Base-by-base conservation (phyloP, 768 basidiomycete species). In the Gymnopilus junonius region DNA sequence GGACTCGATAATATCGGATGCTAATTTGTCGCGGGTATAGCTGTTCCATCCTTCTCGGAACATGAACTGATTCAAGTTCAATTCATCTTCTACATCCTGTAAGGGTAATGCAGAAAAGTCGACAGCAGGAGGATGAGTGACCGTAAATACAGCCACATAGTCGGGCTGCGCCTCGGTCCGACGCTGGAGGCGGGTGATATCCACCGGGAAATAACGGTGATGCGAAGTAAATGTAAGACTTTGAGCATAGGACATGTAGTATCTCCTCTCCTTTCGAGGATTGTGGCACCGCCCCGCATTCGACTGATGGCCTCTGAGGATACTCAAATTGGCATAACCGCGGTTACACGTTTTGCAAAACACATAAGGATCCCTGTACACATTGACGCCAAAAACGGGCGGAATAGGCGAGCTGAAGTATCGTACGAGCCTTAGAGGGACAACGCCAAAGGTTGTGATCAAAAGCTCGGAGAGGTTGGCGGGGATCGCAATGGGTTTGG, bases 61-160 rank as follows among this genome's bases (percentile, higher is more conserved):
- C 6, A 67, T 34, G 50, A 67, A 67, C 8, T 32, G 29, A 0
- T 54, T 35, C 20, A 62, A 57, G 43, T 65, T 67, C 6, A 50
- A 56, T 7, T 23, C 10, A 40, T 67, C 58, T 7, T 61, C 61
- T 0, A 31, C 48, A 5, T 23, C 43, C 17, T n/a, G 21, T 0
- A 67, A 11, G 7, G 66, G 60, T 17, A 65, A 17, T 4, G 29
- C 29, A 2, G 56, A 32, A 29, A 45, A 65, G 34, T 67, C 57
- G 8, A 31, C 1, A 1, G 54, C 20, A 0, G 51, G 62, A 12
- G 58, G 53, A 5, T 43, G 25, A 3, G 39, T 46, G 20, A 25
- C 1, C 4, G n/a, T 12, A 46, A 58, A 64, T 4, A 34, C 14
- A 5, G 4, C 6, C 0, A 15, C 5, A 11, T 43, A 37, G 20